Percentiles rank a stretch among this genome's conserved stretches.
Conservation (phyloP, 352 stramenopile species). For the Phytopythium oedochilum region DNA sequence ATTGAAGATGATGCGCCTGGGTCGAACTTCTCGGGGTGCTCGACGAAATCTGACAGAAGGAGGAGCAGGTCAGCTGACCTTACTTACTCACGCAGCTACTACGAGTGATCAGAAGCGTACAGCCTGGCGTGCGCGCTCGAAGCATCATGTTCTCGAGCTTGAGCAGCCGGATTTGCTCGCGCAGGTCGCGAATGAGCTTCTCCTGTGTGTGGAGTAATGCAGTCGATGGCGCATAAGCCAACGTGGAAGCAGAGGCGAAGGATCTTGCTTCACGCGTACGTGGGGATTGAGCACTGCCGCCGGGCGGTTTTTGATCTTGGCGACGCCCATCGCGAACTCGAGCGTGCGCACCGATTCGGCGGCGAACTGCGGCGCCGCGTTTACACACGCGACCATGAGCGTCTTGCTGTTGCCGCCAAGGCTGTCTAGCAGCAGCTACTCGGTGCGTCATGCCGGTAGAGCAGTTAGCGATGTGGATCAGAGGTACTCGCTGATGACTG, state of each 20-base stretch:
- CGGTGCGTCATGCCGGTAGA: too few species aligned
- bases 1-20: neutral
- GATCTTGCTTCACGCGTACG: conserved; percentile 14
- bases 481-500: too few species aligned
- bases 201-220: conserved; percentile 27
- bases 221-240: neutral
- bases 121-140: conserved; percentile 54
- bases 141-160: conserved; percentile 74
- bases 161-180: conserved; percentile 59
- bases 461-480: too few species aligned
- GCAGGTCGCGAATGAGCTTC: conserved; percentile 64
- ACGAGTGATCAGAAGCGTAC: too few species aligned
- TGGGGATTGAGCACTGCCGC: conserved; percentile 63
- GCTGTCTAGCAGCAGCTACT: conserved; percentile 62
- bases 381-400: conserved; percentile 77
- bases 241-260: neutral
- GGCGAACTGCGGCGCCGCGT: conserved; percentile 45
- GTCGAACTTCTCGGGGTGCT: conserved; percentile 23
- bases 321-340: conserved; percentile 77
- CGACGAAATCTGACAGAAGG: conserved; percentile 34
- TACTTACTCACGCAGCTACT: too few species aligned
- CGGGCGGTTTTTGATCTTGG: conserved; percentile 72
- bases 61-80: too few species aligned
- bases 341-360: conserved; percentile 63
- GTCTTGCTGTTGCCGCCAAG: conserved; percentile 72